These are phyloP conservation scores for Pinus albicaulis DNA, from an alignment of 75 land plant species.

Conservation along the genomic window DNA sequence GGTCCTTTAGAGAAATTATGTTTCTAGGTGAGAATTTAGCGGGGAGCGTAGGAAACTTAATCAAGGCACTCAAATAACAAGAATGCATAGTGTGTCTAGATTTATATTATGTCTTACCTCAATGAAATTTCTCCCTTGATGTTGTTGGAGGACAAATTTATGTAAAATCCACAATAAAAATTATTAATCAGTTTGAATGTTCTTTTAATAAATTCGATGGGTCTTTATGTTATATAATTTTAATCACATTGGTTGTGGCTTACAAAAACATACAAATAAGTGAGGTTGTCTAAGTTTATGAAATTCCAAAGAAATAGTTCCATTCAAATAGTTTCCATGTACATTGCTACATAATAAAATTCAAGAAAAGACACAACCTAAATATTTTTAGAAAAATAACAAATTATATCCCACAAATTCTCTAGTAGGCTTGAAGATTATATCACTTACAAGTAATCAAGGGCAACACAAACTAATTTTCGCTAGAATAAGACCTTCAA, in stretches of 20 bases:
- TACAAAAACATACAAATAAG: conserved; percentile 71
- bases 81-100: conserved; percentile 75
- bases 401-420: background rate
- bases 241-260: background rate
- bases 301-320: conserved; percentile 73
- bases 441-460: conserved; percentile 67
- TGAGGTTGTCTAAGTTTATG: conserved; percentile 79
- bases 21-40: no score
- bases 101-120: conserved; percentile 85
- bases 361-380: background rate
- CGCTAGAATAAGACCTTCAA: conserved; percentile 86
- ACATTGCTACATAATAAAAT: conserved; percentile 38
- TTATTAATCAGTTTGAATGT: background rate
- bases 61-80: background rate
- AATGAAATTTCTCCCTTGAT: conserved; percentile 75
- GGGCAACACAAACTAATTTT: conserved; percentile 83
- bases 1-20: no score
- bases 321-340: conserved; percentile 73
- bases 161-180: conserved; percentile 11
- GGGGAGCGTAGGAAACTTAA: no score
- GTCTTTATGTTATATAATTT: background rate
- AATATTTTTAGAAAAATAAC: background rate
- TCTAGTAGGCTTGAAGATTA: background rate
- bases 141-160: conserved; percentile 79
- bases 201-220: background rate